These are phyloP conservation scores for Trametes polyzona DNA, from an alignment of 1,284 basidiomycete species.

Conservation along the genomic window DNA sequence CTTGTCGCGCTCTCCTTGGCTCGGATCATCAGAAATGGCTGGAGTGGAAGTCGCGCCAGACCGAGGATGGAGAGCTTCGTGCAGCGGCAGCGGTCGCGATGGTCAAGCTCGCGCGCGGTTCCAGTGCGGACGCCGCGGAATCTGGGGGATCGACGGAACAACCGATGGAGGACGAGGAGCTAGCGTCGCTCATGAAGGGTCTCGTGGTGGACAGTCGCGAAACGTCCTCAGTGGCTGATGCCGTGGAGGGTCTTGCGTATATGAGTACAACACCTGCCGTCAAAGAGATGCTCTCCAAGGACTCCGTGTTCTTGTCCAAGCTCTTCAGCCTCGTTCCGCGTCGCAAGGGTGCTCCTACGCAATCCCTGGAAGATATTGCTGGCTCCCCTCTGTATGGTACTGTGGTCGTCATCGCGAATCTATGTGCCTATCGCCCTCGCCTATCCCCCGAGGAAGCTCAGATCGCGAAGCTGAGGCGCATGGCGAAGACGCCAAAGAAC, in stretches of 20 bases:
- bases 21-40: constrained; percentile 65
- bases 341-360: constrained; percentile 42
- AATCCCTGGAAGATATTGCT: constrained; percentile 38
- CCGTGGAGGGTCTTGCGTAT: constrained; percentile 84
- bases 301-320: constrained; percentile 58
- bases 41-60: constrained; percentile 54
- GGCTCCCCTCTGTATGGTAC: constrained; percentile 76
- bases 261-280: constrained; percentile 68
- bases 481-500: constrained; percentile 56
- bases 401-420: constrained; percentile 73
- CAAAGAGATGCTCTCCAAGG: constrained; percentile 66
- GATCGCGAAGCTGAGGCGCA: constrained; percentile 72
- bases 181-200: constrained; percentile 60
- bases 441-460: constrained; percentile 82
- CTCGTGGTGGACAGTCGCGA: constrained; percentile 50
- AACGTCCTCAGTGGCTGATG: constrained; percentile 55
- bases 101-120: constrained; percentile 74
- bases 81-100: constrained; percentile 75
- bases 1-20: constrained; percentile 64
- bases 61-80: constrained; percentile 50
- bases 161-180: constrained; percentile 45
- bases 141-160: constrained; percentile 37
- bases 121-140: constrained; percentile 48
- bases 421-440: constrained; percentile 70
- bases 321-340: constrained; percentile 65